Evolutionary conservation across 2,329 filamentous ascomycete genomes (phyloP), one percentile per base, ranked within the genome.

Genomic region (Aspergillus tamarii): DNA sequence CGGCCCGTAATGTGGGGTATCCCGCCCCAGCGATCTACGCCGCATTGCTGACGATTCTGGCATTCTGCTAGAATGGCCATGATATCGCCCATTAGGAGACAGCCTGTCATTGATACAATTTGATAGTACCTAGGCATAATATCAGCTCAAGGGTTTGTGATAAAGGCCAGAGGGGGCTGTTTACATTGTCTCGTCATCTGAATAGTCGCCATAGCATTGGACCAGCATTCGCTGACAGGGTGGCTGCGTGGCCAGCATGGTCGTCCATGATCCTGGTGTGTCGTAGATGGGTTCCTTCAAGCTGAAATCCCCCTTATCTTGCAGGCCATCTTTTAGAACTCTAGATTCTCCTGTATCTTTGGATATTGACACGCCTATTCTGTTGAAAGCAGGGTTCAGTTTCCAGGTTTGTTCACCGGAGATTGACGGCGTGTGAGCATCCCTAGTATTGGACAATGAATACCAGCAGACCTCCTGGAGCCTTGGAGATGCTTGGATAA

Each of bases 171-270:
- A 26, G 32, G 45, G 45, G 14, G 8, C 32, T 45, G 10, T 34
- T 21, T 61, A 61, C 60, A 61, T 57, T 23, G 8, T 53, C 0
- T 52, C 3, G 2, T 61, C 45, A 32, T 14, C 10, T 3, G 19
- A 53, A 57, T 61, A 57, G 45, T 57, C 54, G 3, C 45, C 2
- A 12, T 53, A 43, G 54, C 60, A 61, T 30, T 43, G 34, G 19
- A 61, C 12, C 9, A 57, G 1, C 21, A 61, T 53, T 28, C 54
- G 53, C 60, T 61, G 60, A 30, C 60, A 57, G 43, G 54, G 60
- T 53, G 60, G 60, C 32, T 61, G 60, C 26, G 60, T 61, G 53
- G 54, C 60, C 19, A 57, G 53, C 54, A 61, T 57, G 11, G 43
- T 61, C 54, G 32, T 61, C 60, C 60, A 61, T 39, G 60, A 61